Evolutionary conservation across 352 stramenopile species (phyloP).

Genomic region (Porosira glacialis): DNA sequence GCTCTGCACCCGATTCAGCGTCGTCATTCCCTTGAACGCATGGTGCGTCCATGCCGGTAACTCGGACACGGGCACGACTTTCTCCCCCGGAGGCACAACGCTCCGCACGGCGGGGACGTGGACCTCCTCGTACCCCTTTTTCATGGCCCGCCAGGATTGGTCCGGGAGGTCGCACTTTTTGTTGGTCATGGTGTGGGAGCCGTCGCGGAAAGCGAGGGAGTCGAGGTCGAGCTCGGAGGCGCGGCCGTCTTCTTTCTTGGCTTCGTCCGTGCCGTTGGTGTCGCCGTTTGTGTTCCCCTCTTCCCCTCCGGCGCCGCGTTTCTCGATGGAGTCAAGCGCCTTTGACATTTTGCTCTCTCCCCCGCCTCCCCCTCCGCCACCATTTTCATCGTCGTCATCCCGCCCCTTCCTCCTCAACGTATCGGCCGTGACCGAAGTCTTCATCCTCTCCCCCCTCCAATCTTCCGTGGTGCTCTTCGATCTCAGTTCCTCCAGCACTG

Average conservation of each 20-base stretch:
- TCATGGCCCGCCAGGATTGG: constrained; percentile 94
- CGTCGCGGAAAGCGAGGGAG: constrained; percentile 91
- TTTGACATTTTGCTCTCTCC: constrained; percentile 47
- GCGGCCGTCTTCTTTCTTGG: not conserved
- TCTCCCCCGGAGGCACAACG: constrained; percentile 76
- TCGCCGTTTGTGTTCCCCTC: constrained; percentile 45
- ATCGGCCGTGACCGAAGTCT: constrained; percentile 35
- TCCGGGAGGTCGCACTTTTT: constrained; percentile 94
- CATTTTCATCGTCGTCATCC: constrained; percentile 22
- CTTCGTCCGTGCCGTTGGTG: constrained; percentile 1
- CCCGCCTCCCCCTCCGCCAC: constrained; percentile 9
- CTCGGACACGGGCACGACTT: constrained; percentile 85
- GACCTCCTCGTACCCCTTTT: constrained; percentile 98
- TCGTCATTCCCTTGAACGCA: constrained; percentile 96
- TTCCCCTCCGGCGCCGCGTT: constrained; percentile 18
- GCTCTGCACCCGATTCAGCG: constrained; percentile 97
- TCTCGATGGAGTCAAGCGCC: constrained; percentile 62
- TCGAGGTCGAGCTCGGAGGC: constrained; percentile 90
- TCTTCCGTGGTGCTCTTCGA: constrained; percentile 87
- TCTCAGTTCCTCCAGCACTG: constrained; percentile 87
- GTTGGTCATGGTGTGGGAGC: constrained; percentile 97
- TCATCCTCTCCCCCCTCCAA: constrained; percentile 89
- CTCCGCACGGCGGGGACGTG: constrained; percentile 93
- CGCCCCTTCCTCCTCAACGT: constrained; percentile 47
- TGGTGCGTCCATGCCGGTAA: constrained; percentile 93